These are phyloP conservation scores for Rhodotorula sp. DNA, from an alignment of 1,284 basidiomycete genomes.

Conservation along the genomic window DNA sequence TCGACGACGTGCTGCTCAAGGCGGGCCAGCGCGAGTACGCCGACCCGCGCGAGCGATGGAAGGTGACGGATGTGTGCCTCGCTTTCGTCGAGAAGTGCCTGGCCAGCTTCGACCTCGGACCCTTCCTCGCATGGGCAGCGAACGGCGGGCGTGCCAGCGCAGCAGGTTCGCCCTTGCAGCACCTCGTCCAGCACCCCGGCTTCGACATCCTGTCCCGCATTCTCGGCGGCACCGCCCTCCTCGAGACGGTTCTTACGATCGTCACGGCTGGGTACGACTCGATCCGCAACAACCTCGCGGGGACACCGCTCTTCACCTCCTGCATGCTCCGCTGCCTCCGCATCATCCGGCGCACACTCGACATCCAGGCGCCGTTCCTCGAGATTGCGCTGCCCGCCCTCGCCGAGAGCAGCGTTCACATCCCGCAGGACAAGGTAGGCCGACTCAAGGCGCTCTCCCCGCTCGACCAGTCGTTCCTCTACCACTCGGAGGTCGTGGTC, in stretches of 20 bases:
- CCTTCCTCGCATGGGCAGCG: constrained; percentile 46
- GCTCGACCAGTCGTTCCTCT: constrained; percentile 79
- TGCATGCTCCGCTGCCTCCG: constrained; percentile 79
- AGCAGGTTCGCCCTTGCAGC: constrained; percentile 33
- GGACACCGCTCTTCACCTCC: constrained; percentile 65
- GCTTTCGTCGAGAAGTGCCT: constrained; percentile 82
- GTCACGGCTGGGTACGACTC: constrained; percentile 73
- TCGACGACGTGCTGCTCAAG: constrained; percentile 78
- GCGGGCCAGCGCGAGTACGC: constrained; percentile 66
- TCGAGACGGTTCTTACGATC: constrained; percentile 71
- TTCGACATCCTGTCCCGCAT: constrained; percentile 81
- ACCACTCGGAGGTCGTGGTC: constrained; percentile 69
- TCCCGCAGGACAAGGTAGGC: constrained; percentile 40
- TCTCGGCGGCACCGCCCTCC: constrained; percentile 70
- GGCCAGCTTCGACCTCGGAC: constrained; percentile 72
- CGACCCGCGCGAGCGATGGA: constrained; percentile 76
- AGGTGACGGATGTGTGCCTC: constrained; percentile 78
- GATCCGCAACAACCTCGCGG: constrained; percentile 64
- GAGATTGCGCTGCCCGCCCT: constrained; percentile 83
- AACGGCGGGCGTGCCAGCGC: constrained; percentile 27
- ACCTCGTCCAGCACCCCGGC: constrained; percentile 72
- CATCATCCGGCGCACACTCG: constrained; percentile 77
- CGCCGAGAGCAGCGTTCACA: constrained; percentile 54
- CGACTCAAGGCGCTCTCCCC: constrained; percentile 55
- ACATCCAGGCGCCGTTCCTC: constrained; percentile 84